Conservation (phyloP, 106 monocot genomes). For the Apostasia shenzhenica region DNA sequence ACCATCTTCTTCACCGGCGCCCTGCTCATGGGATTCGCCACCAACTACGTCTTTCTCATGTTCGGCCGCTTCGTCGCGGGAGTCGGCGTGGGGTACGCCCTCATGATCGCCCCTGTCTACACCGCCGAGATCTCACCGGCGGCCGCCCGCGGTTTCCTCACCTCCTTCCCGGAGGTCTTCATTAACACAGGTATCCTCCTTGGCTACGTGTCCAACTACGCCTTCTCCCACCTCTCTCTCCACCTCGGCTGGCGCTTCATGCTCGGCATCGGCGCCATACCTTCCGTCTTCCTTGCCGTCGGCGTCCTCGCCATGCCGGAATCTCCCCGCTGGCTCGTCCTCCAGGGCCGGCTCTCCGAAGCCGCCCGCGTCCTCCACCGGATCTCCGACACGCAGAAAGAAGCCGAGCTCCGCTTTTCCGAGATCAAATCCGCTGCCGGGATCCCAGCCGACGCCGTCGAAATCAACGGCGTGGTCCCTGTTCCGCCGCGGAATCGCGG, state of each 20-base stretch:
- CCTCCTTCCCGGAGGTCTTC: constrained; percentile 40
- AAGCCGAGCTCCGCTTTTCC: constrained; percentile 27
- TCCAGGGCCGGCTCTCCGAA: constrained; percentile 45
- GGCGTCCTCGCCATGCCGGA: constrained; percentile 45
- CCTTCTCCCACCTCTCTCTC: constrained; percentile 3
- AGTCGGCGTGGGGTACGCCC: constrained; percentile 63
- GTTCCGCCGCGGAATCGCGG: constrained; percentile 16
- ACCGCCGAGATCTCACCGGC: constrained; percentile 38
- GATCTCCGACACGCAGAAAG: constrained; percentile 29
- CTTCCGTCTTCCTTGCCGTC: constrained; percentile 9
- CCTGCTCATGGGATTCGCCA: constrained; percentile 59
- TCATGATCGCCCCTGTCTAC: constrained; percentile 71
- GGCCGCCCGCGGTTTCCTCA: constrained; percentile 26
- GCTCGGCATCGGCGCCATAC: constrained; percentile 20
- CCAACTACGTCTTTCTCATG: constrained; percentile 69
- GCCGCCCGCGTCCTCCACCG: constrained; percentile 35
- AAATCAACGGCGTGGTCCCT: constrained; percentile 5
- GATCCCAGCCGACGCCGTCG: constrained; percentile 15
- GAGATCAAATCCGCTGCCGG: constrained; percentile 43
- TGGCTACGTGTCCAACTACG: constrained; percentile 19
- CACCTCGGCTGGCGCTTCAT: constrained; percentile 17
- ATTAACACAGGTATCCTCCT: constrained; percentile 37
- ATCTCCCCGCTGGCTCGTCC: constrained; percentile 54
- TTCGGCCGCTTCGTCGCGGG: constrained; percentile 72
- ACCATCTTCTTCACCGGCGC: constrained; percentile 71